These are phyloP conservation scores for Stropharia rugosoannulata DNA, from an alignment of 768 basidiomycete species.

Conservation along the genomic window DNA sequence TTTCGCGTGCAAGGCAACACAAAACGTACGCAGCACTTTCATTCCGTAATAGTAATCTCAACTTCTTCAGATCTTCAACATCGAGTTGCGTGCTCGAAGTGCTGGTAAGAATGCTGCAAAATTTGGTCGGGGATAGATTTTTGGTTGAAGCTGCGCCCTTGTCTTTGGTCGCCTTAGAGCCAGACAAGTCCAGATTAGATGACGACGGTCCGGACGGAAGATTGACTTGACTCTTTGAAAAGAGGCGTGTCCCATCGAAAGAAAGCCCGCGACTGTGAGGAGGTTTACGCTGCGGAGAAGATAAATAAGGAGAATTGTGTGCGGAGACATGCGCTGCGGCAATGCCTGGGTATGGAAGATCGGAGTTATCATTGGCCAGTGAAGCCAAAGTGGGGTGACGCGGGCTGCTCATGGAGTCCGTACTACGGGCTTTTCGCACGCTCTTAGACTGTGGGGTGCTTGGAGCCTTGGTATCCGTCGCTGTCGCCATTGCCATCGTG, in stretches of 20 bases:
- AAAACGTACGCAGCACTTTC: conserved; percentile 77
- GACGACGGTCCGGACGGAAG: conserved; percentile 29
- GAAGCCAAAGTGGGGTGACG: conserved; percentile 38
- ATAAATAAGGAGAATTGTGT: conserved; percentile 37
- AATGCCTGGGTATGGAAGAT: conserved; percentile 35
- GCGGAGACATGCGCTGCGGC: conserved; percentile 37
- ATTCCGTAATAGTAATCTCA: conserved; percentile 83
- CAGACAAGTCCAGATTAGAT: conserved; percentile 41
- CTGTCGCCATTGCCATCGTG: conserved; percentile 46
- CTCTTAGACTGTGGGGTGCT: conserved; percentile 46
- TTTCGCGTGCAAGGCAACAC: not conserved
- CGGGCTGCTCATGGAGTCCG: conserved; percentile 65
- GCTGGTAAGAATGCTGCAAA: conserved; percentile 64
- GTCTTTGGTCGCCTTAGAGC: conserved; percentile 43
- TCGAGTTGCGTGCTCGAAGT: conserved; percentile 77
- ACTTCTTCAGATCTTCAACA: conserved; percentile 83
- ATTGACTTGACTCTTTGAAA: conserved; percentile 54
- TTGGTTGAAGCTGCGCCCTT: conserved; percentile 34
- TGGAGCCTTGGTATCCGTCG: conserved; percentile 33
- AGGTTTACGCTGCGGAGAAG: conserved; percentile 37
- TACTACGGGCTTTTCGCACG: conserved; percentile 71
- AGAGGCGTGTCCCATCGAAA: conserved; percentile 49
- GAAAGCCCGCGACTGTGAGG: conserved; percentile 61
- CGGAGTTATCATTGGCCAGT: conserved; percentile 34
- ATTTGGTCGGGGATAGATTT: conserved; percentile 60